Percentiles rank a stretch among this genome's conserved stretches.
phyloP scores from a whole-genome alignment of 192 early-diverging fungal genomes.

The Obelidium mucronatum region DNA sequence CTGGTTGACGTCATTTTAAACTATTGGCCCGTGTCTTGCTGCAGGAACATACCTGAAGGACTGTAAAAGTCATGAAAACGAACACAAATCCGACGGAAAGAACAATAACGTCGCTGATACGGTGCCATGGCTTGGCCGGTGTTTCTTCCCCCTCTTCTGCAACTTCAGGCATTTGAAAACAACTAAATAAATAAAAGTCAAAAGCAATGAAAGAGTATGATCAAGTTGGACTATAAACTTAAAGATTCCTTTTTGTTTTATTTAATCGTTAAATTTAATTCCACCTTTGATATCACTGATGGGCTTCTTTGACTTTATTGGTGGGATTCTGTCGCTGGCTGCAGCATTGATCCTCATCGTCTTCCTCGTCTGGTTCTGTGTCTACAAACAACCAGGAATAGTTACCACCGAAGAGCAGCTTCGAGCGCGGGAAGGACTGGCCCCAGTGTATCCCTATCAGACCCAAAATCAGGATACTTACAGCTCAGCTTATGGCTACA shows the following conservation, averaged over 20 bases:
- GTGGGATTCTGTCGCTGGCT: neutral
- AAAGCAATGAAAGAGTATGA: too few species aligned
- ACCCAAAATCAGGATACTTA: too few species aligned
- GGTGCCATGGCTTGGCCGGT: conserved; percentile 4
- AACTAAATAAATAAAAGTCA: too few species aligned
- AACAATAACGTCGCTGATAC: conserved; percentile 26
- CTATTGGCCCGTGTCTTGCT: too few species aligned
- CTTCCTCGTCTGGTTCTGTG: neutral
- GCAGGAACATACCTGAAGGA: conserved; percentile 17
- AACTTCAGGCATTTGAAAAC: too few species aligned
- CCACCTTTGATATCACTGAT: neutral
- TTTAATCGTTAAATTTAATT: too few species aligned
- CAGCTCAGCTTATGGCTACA: too few species aligned
- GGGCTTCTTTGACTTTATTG: neutral
- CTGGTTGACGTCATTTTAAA: too few species aligned
- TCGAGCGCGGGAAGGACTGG: neutral
- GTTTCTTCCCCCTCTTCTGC: too few species aligned
- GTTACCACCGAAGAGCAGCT: conserved; percentile 8
- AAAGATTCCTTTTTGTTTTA: too few species aligned
- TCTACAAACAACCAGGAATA: conserved; percentile 8
- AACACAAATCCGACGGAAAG: conserved; percentile 19
- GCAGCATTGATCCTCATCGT: neutral
- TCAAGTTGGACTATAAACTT: too few species aligned
- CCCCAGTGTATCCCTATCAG: neutral
- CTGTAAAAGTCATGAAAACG: conserved; percentile 35